Base-by-base conservation (phyloP, 371 early-diverging fungal species). In the Syncephalis plumigaleata region DNA sequence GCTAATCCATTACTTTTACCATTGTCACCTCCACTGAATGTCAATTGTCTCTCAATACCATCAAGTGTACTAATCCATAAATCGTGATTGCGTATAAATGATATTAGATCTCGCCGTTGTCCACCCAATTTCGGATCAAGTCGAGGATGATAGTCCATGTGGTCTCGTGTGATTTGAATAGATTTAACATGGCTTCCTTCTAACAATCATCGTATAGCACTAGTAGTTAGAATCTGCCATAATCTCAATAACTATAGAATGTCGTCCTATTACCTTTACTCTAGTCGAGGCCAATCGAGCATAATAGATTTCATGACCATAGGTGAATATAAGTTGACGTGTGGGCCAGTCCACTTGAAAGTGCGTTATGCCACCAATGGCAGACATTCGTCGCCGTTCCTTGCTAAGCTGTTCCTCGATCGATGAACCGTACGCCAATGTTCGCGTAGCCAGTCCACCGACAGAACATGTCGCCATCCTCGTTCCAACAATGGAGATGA, bases 51-150 rank as follows among this genome's bases (percentile, higher is more conserved):
- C 46, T 83, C 84, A 7, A 59, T 43, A 0, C 81, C 84, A 9
- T 64, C 49, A 5, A 64, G 47, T 13, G 73, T 70, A 17, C 65
- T 57, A 0, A 77, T 68, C 77, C 79, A 83, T 20, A 83, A 60
- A 57, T 83, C 77, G 31, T 75, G 58, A 42, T 77, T 51, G 5
- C 73, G 61, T 1, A 78, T 64, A 55, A 77, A 83, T 0, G 80
- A 65, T 15, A 79, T 59, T 5, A 71, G 58, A 44, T 74, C 55
- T 23, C 55, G 48, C 27, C 63, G 46, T 11, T 52, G 39, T 7
- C 77, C 76, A 16, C 80, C 80, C 9, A 83, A 52, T 50, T 79
- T 73, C 1, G 79, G 70, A 52, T 83, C 81, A 3, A 51, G 36
- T 42, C 68, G 59, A 11, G 52, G 43, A 18, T 37, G 43, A 18